Conservation (phyloP, 2,329 filamentous ascomycete species). For the Cercospora sesami region DNA sequence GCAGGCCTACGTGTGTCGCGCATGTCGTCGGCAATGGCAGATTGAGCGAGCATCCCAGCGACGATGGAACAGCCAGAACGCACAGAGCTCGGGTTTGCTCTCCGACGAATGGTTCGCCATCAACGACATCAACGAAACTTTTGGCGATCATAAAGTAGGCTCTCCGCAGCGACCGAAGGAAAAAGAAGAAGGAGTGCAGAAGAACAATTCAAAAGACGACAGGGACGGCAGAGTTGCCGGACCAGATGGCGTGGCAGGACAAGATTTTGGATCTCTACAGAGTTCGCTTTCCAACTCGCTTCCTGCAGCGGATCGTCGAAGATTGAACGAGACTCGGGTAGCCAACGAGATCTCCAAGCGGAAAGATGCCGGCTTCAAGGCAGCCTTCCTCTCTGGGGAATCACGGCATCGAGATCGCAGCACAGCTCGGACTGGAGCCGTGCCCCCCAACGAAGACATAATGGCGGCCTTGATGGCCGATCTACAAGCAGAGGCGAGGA, state of each 20-base stretch:
- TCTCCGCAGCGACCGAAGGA: background rate
- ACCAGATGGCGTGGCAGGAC: background rate
- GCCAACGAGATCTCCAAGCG: background rate
- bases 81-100: background rate
- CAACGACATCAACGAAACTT: conserved; percentile 29
- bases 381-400: conserved; percentile 4
- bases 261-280: background rate
- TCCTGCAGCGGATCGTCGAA: background rate
- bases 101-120: conserved; percentile 24
- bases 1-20: conserved; percentile 26
- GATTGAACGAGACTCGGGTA: background rate
- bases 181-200: background rate
- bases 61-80: conserved; percentile 21
- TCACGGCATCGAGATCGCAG: background rate
- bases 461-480: background rate
- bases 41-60: conserved; percentile 16
- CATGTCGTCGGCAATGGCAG: conserved; percentile 26
- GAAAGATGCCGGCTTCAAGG: conserved; percentile 8
- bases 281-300: background rate
- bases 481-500: background rate
- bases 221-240: background rate
- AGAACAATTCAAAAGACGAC: background rate
- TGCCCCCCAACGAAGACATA: background rate
- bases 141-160: background rate
- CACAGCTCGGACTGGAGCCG: background rate